Percentiles rank a stretch among this genome's conserved stretches.
phyloP scores from a whole-genome alignment of 2,329 filamentous ascomycete species.

The Exophiala oligosperma region DNA sequence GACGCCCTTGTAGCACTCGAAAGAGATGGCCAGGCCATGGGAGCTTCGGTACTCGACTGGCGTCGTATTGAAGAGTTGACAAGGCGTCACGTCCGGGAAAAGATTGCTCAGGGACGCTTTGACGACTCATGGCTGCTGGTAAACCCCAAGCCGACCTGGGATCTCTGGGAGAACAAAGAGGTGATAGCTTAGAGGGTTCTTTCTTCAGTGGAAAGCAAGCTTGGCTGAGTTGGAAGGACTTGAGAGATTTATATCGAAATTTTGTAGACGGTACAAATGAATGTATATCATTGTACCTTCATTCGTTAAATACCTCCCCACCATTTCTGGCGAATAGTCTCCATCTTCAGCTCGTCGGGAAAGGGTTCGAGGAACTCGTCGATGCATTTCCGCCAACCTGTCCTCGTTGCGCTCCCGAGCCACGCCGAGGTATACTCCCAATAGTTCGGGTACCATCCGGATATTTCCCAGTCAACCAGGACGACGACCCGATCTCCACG shows the following conservation, averaged over 20 bases:
- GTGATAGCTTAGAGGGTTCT: conserved; percentile 15
- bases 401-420: conserved; percentile 34
- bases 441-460: conserved; percentile 46
- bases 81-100: conserved; percentile 38
- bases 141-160: conserved; percentile 33
- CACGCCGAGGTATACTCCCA: conserved; percentile 47
- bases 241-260: neutral
- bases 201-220: neutral
- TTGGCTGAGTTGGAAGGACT: neutral
- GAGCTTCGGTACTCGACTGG: conserved; percentile 42
- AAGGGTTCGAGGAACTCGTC: conserved; percentile 40
- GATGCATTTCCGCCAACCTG: conserved; percentile 34
- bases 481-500: conserved; percentile 44
- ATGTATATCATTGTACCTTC: too few relatives aligned
- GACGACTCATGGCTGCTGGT: conserved; percentile 10
- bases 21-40: conserved; percentile 39
- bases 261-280: neutral
- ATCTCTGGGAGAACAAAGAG: conserved; percentile 31
- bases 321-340: conserved; percentile 40
- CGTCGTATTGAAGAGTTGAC: conserved; percentile 36
- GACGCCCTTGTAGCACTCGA: conserved; percentile 37
- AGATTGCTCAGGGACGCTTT: conserved; percentile 32
- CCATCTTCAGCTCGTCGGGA: conserved; percentile 43
- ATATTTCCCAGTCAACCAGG: conserved; percentile 49
- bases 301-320: conserved; percentile 29